phyloP scores from a whole-genome alignment of 805 yeast species.

The Starmerella powellii region DNA sequence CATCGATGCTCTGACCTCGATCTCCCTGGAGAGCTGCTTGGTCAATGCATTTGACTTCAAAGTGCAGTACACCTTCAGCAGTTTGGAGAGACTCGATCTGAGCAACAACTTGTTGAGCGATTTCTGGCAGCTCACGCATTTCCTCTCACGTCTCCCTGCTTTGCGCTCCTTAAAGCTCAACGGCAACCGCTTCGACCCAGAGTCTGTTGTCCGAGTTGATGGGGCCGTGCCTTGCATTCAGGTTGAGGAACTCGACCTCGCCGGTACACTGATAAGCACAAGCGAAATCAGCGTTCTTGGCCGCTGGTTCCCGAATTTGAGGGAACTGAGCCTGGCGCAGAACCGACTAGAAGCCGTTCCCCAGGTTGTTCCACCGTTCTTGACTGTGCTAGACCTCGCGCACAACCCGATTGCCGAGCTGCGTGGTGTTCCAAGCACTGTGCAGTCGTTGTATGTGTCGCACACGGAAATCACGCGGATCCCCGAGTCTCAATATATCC shows the following conservation, averaged over 20 bases:
- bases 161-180: slow-evolving; percentile 40
- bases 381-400: slow-evolving; percentile 30
- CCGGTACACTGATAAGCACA: slow-evolving; percentile 24
- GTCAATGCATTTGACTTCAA: slow-evolving; percentile 1
- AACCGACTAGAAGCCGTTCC: slow-evolving; percentile 34
- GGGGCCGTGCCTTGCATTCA: slow-evolving; percentile 4
- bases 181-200: slow-evolving; percentile 29
- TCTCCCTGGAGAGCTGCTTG: slow-evolving; percentile 41
- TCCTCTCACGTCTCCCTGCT: slow-evolving; percentile 29
- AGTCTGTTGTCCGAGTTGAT: background rate
- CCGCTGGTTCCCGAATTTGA: slow-evolving; percentile 11
- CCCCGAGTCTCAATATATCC: background rate
- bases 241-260: slow-evolving; percentile 30
- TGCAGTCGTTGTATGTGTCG: slow-evolving; percentile 22
- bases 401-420: slow-evolving; percentile 28
- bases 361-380: slow-evolving; percentile 2
- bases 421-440: background rate
- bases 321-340: slow-evolving; percentile 14
- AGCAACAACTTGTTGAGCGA: slow-evolving; percentile 45
- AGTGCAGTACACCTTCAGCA: background rate
- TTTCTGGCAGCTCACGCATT: slow-evolving; percentile 31
- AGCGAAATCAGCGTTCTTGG: slow-evolving; percentile 1
- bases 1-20: slow-evolving; percentile 34
- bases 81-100: slow-evolving; percentile 38
- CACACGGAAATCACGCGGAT: slow-evolving; percentile 29